phyloP scores from a whole-genome alignment of 768 basidiomycete genomes.

The Exidia glandulosa region DNA sequence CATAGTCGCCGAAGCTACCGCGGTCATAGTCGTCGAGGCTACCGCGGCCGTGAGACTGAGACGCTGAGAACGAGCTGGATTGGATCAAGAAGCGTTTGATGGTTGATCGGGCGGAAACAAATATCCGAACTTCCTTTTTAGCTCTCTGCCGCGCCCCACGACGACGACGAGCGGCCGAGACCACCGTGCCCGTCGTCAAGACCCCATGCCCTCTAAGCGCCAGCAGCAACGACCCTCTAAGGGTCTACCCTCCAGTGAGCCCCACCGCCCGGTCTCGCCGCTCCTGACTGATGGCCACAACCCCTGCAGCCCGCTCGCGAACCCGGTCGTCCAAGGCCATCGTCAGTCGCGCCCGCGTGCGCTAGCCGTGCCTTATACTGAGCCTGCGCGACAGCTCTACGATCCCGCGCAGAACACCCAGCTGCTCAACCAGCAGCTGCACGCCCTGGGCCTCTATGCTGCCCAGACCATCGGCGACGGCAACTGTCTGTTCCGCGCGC shows the following conservation, averaged over 20 bases:
- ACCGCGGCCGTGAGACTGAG: no score
- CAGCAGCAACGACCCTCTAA: neutral
- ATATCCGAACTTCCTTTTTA: neutral
- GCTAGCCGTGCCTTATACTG: neutral
- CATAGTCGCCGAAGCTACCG: no score
- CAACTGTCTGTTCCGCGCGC: conserved; percentile 86
- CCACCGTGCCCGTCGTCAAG: neutral
- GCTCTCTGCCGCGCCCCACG: neutral
- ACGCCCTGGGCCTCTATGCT: conserved; percentile 74
- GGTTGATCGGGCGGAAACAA: neutral
- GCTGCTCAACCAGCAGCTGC: conserved; percentile 61
- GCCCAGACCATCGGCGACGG: conserved; percentile 81
- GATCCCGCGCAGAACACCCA: conserved; percentile 56
- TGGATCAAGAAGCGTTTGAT: no score
- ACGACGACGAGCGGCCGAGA: neutral
- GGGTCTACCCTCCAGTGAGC: neutral
- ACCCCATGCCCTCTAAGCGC: neutral
- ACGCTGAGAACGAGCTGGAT: no score
- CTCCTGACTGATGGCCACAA: neutral
- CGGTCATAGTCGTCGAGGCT: no score
- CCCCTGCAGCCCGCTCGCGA: neutral
- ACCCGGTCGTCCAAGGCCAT: neutral
- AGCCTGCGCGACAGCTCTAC: neutral
- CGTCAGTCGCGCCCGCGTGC: neutral
- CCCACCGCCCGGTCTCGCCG: neutral